Conservation (phyloP, 2,329 filamentous ascomycete genomes). For the Aspergillus piperis region DNA sequence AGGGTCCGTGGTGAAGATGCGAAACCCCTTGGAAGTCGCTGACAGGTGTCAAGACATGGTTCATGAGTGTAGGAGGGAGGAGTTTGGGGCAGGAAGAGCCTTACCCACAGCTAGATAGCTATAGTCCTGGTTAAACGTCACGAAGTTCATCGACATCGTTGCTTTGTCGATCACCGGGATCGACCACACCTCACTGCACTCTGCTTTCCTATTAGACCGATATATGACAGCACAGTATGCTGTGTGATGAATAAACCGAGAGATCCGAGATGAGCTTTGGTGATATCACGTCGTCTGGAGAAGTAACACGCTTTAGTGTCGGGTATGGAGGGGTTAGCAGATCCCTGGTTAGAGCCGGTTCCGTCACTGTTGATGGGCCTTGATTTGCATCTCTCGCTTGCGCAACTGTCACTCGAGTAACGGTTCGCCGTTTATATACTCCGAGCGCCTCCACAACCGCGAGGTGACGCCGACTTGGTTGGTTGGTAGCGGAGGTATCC, state of each 20-base stretch:
- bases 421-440: conserved; percentile 3
- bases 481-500: conserved; percentile 21
- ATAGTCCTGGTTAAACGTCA: conserved; percentile 99
- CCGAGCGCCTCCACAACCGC: conserved; percentile 10
- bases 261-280: neutral
- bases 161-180: conserved; percentile 12
- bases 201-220: neutral
- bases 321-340: conserved; percentile 21
- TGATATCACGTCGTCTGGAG: neutral
- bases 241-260: neutral
- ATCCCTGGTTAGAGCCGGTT: conserved; percentile 22
- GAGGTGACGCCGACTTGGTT: conserved; percentile 5
- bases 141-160: conserved; percentile 86
- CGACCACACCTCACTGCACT: conserved; percentile 7
- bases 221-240: neutral
- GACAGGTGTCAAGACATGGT: conserved; percentile 22
- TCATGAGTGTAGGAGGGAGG: conserved; percentile 1
- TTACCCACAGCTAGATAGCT: conserved; percentile 92
- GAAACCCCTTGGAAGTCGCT: conserved; percentile 92
- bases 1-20: conserved; percentile 94
- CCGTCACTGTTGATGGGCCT: conserved; percentile 18
- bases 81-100: conserved; percentile 30
- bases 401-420: neutral
- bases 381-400: conserved; percentile 18
- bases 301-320: conserved; percentile 4